Conservation (phyloP, 2,329 filamentous ascomycete species). For the Ascochyta fabae region DNA sequence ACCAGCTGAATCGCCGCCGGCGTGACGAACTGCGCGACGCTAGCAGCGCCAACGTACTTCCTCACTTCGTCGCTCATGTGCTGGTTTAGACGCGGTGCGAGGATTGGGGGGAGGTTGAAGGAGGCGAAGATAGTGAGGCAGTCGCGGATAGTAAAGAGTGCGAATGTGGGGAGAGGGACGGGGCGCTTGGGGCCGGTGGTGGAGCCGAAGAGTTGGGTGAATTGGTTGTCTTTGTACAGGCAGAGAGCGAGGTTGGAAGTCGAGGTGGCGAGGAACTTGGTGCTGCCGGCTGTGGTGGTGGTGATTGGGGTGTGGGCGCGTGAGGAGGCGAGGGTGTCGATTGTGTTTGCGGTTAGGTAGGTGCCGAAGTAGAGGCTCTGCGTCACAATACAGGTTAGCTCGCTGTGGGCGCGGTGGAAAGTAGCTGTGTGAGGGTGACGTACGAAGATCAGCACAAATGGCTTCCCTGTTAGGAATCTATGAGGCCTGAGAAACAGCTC, state of each 20-base stretch:
- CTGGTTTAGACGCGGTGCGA: conserved; percentile 70
- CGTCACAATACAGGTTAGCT: neutral
- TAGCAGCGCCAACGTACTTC: conserved; percentile 57
- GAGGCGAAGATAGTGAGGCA: conserved; percentile 88
- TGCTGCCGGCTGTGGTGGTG: conserved; percentile 72
- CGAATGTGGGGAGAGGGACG: conserved; percentile 74
- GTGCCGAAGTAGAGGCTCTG: conserved; percentile 80
- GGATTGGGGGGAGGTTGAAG: conserved; percentile 84
- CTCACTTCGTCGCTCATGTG: conserved; percentile 53
- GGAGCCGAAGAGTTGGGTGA: conserved; percentile 78
- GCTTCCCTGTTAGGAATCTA: conserved; percentile 66
- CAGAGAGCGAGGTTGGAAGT: conserved; percentile 84
- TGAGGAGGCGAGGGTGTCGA: conserved; percentile 81
- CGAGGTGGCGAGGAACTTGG: conserved; percentile 82
- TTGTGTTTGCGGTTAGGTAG: conserved; percentile 84
- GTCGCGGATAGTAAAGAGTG: conserved; percentile 81
- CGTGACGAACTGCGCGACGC: conserved; percentile 77
- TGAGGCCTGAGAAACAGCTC: conserved; percentile 67
- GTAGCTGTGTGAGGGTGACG: conserved; percentile 8
- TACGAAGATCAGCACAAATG: conserved; percentile 69
- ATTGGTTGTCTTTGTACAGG: conserved; percentile 88
- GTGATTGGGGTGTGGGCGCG: conserved; percentile 61
- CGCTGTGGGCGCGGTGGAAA: neutral
- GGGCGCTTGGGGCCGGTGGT: conserved; percentile 52
- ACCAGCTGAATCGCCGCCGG: conserved; percentile 80